Evolutionary conservation across 441 rosid species (phyloP), one percentile per base, ranked within the genome.

Genomic region (Adansonia grandidieri): DNA sequence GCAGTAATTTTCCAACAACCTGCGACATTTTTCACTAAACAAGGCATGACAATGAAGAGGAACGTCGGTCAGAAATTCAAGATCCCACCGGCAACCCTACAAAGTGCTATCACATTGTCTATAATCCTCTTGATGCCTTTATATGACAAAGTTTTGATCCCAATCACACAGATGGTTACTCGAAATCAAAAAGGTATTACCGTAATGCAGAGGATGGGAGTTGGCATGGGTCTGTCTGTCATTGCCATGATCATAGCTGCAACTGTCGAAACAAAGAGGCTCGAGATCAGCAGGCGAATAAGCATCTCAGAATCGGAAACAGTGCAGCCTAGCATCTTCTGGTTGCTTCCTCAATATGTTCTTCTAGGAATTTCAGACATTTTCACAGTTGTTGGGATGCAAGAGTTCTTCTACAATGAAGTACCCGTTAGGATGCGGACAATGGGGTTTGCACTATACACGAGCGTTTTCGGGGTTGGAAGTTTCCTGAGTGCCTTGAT

Each of bases 351-450:
- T 2, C 99, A 96, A 54, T 93, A 96, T 87, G 83, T 96, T 64
- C 79, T 96, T 10, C 40, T 93, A 20, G 99, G 99, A 2, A 84
- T 93, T 45, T 89, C 98, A 4, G 99, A 96, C 75, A 90, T 96
- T 51, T 96, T 96, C 79, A 96, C 98, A 0, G 99, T 96, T 28
- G 94, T 96, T 15, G 98, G 98, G 9, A 92, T 93, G 99, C 98
- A 96, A 79, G 98, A 96, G 84, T 96, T 93, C 81, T 96, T 96
- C 82, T 92, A 93, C 83, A 84, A 86, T 24, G 97, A 96, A 80
- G 98, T 93, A 17, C 99, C 99, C 0, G 84, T 83, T 0, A 84
- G 87, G 71, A 96, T 96, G 99, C 84, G 91, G 78, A 91, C 98
- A 0, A 91, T 93, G 97, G 99, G 96, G 5, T 93, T 96, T 74